Evolutionary conservation across 1,139 yeast species (phyloP), one percentile per base, ranked within the genome.

Genomic region (Yamadazyma membranifaciens): DNA sequence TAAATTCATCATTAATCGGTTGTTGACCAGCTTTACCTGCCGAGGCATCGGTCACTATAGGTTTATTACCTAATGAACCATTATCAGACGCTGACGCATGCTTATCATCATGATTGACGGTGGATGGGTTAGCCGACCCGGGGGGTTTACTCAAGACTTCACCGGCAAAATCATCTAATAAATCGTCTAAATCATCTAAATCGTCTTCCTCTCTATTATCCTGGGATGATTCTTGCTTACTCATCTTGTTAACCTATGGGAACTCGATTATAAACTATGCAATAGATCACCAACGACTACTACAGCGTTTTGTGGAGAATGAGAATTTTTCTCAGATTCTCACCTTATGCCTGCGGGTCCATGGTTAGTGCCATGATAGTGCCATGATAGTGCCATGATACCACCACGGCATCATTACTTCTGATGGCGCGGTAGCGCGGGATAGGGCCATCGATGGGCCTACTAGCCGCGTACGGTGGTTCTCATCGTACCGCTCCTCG

Each of bases 101-200:
- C 7, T 20, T 20, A 13, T 12, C 17, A 24, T 9, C 20, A 3
- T 34, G 22, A 6, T 16, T 24, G n/a, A 13, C 17, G 3, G 24
- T 15, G 9, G 31, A 11, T 9, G n/a, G 25, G 16, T 42, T 43
- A 5, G 59, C 59, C 1, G 71, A 59, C 9, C 83, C 85, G 0
- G 85, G 83, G 1, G 88, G 83, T 51, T 79, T 72, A 49, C 75
- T 75, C 47, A 85, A 69, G 1, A 85, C 79, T 50, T 84, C 89
- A 44, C 84, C 87, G 33, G 88, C 91, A 59, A 83, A 83, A 44
- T 84, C 89, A 52, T 83, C 89, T 39, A 85, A 65, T 45, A 82
- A 70, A 51, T 83, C 91, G 50, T 84, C 94, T 50, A 85, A 69
- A 50, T 85, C 94, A 54, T 84, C 89, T 45, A 81, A 69, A 41